Evolutionary conservation across 1,284 basidiomycete species (phyloP), one percentile per base, ranked within the genome.

Genomic region (Microbotryomycetes sp.): DNA sequence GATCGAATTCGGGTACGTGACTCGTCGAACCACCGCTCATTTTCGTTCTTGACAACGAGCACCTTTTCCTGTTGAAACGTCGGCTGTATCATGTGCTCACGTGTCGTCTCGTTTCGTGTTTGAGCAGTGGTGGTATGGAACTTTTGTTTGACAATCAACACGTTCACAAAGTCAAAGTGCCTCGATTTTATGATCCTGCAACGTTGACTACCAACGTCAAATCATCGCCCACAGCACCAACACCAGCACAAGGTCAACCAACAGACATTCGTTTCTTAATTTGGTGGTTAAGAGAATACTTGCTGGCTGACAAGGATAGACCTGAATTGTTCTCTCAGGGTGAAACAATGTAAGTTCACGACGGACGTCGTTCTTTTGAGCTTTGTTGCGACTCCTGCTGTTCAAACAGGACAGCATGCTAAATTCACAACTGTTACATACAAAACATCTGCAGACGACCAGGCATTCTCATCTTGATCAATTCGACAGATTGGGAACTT

Each of bases 401-500:
- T 25, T 14, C 46, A n/a, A n/a, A n/a, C n/a, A n/a, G n/a, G n/a
- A n/a, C n/a, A n/a, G n/a, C n/a, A n/a, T n/a, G n/a, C n/a, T n/a
- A n/a, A n/a, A n/a, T n/a, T n/a, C n/a, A n/a, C n/a, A n/a, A n/a
- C 28, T 22, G 15, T 15, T 22, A 9, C 19, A 19, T n/a, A 25
- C 29, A 49, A 14, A 19, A 42, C 19, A 22, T 15, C 2, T 9
- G 16, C 74, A 97, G 92, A 19, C 91, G 94, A 15, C 94, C 94
- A 0, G 94, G 94, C 0, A 96, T 98, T 49, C 81, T 98, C 4
- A 93, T 97, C 0, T 80, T 98, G 30, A 85, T 98, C 66, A 98
- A 97, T 74, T 90, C 97, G 71, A 89, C 90, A 1, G 94, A 98
- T 73, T 98, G 94, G 94, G 94, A 97, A 74, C 81, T 98, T 12